Percentiles rank a stretch among this genome's conserved stretches.
Conservation (phyloP, 345 rosid genomes). For the Corchorus olitorius region DNA sequence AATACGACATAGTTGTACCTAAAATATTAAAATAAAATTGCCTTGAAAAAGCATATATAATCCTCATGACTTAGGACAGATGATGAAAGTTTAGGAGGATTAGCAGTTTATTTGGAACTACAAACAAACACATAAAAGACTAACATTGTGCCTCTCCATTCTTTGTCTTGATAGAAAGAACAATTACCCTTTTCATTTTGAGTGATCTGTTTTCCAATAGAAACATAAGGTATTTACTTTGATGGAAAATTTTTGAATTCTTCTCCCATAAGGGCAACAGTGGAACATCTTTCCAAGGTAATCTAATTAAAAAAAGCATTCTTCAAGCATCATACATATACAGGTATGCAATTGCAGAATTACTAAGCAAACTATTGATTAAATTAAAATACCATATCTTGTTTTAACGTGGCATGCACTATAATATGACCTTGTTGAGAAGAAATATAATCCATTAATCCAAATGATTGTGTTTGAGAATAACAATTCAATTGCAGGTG, state of each 20-base stretch:
- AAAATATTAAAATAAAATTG: background rate
- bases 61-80: background rate
- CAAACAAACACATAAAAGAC: background rate
- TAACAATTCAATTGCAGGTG: background rate
- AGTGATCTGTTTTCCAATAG: background rate
- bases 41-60: background rate
- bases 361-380: too few relatives aligned
- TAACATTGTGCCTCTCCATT: background rate
- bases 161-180: background rate
- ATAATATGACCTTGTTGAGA: too few relatives aligned
- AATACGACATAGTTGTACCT: slow-evolving; percentile 88
- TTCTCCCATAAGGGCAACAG: too few relatives aligned
- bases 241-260: background rate
- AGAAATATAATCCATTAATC: background rate
- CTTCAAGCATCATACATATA: background rate
- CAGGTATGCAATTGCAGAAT: background rate
- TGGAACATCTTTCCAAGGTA: too few relatives aligned
- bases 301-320: background rate
- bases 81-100: background rate
- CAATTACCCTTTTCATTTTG: background rate
- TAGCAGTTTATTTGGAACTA: background rate
- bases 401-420: too few relatives aligned
- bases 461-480: background rate
- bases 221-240: too few relatives aligned
- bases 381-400: too few relatives aligned